Evolutionary conservation across 768 basidiomycete genomes (phyloP).

Genomic region (Punctularia strigosozonata): DNA sequence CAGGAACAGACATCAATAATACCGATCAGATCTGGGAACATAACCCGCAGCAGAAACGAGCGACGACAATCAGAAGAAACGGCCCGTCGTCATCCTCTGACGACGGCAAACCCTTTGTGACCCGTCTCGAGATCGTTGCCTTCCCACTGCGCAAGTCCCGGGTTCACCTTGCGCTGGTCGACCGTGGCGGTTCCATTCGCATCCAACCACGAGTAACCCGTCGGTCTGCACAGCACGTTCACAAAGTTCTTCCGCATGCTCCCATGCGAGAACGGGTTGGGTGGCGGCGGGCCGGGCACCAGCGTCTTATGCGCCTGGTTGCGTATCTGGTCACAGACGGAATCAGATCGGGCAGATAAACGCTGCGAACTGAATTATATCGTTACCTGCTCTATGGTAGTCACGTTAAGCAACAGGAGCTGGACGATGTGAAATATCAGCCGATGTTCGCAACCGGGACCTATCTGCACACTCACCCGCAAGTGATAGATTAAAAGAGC

Average conservation of each 20-base stretch:
- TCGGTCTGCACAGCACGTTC: conserved; percentile 70
- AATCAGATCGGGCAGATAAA: too few species aligned
- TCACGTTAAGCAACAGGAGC: conserved; percentile 78
- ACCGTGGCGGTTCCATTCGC: conserved; percentile 46
- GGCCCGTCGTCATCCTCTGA: too few species aligned
- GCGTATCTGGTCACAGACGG: conserved; percentile 46
- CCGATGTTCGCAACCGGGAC: too few species aligned
- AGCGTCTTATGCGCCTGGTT: conserved; percentile 72
- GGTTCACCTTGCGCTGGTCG: conserved; percentile 68
- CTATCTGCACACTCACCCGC: conserved; percentile 45
- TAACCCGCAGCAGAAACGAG: too few species aligned
- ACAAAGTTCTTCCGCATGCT: conserved; percentile 63
- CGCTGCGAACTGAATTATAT: too few species aligned
- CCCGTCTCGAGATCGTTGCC: not conserved
- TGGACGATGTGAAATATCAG: conserved; percentile 17
- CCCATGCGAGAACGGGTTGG: conserved; percentile 83
- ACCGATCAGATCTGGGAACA: too few species aligned
- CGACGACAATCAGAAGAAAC: too few species aligned
- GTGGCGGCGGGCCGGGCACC: conserved; percentile 48
- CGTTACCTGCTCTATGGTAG: conserved; percentile 94
- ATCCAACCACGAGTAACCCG: conserved; percentile 73
- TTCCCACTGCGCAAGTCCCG: conserved; percentile 33
- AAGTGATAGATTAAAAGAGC: conserved; percentile 78
- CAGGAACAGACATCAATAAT: too few species aligned
- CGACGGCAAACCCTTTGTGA: too few species aligned